phyloP scores from a whole-genome alignment of 345 rosid species.

The Brassica incana region DNA sequence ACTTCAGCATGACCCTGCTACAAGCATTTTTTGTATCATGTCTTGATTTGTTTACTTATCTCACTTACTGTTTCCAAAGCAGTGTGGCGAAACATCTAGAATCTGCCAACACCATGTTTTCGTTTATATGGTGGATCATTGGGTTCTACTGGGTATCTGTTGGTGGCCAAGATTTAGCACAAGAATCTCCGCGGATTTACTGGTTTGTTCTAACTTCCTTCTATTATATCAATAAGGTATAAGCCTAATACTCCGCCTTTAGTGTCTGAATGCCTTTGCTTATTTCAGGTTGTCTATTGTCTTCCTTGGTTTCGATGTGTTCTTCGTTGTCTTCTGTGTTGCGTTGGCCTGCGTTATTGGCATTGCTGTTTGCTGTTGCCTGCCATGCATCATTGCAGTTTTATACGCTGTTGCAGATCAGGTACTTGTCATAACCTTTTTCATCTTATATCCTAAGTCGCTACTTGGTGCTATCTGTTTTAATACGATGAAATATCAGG shows the following conservation, averaged over 20 bases:
- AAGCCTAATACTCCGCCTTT: neutral
- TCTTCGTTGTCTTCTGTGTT: constrained; percentile 2
- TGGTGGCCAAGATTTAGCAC: neutral
- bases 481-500: neutral
- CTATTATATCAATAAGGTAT: neutral
- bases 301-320: neutral
- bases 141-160: constrained; percentile 2
- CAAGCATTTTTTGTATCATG: too few relatives aligned
- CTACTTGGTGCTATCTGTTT: neutral
- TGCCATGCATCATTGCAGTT: neutral
- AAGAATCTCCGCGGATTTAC: neutral
- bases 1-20: neutral
- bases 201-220: neutral
- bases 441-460: neutral
- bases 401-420: constrained; percentile 1
- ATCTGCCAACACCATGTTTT: neutral
- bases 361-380: constrained; percentile 4
- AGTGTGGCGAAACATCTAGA: neutral
- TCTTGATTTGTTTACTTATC: neutral
- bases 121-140: constrained; percentile 1
- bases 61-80: neutral
- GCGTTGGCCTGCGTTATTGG: neutral
- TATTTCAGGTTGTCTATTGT: neutral
- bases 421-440: neutral
- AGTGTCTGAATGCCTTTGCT: neutral